A percentile compares a stretch with the other conserved stretches of the same genome.
Evolutionary conservation across 2,329 filamentous ascomycete species (phyloP).

Genomic region (Pyrenochaeta sp.): DNA sequence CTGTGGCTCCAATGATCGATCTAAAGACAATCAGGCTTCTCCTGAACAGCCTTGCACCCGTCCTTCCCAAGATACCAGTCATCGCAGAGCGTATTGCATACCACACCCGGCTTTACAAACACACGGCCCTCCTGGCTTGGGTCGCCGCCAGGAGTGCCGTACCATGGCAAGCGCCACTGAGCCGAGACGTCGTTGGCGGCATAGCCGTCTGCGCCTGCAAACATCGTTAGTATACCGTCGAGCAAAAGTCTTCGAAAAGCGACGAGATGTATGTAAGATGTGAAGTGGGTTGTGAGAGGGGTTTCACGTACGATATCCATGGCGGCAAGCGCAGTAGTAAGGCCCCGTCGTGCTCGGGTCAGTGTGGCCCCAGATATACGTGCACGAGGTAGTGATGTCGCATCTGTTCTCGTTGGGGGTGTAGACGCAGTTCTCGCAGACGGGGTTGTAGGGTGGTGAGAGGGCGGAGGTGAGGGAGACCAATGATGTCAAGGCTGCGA

Average conservation of each 20-base stretch:
- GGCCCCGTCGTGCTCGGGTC: constrained; percentile 4
- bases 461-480: background rate
- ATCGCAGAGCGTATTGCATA: constrained; percentile 23
- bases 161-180: constrained; percentile 1
- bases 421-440: constrained; percentile 1
- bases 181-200: constrained; percentile 4
- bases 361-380: constrained; percentile 23
- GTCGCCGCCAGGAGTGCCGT: constrained; percentile 7
- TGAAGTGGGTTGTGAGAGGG: background rate
- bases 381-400: constrained; percentile 55
- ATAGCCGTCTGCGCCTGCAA: background rate
- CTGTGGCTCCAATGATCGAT: background rate
- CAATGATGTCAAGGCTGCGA: background rate
- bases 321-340: constrained; percentile 16
- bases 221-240: background rate
- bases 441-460: background rate
- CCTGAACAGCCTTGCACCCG: constrained; percentile 23
- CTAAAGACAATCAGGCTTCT: constrained; percentile 6
- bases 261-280: background rate
- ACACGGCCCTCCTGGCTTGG: constrained; percentile 19
- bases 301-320: constrained; percentile 8
- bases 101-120: constrained; percentile 25
- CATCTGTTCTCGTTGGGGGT: constrained; percentile 42
- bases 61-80: constrained; percentile 20
- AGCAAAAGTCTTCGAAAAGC: background rate